A percentile compares a stretch with the other conserved stretches of the same genome.
Evolutionary conservation across 495 filamentous ascomycete species (phyloP).

Genomic region (Chaetomium tenue): DNA sequence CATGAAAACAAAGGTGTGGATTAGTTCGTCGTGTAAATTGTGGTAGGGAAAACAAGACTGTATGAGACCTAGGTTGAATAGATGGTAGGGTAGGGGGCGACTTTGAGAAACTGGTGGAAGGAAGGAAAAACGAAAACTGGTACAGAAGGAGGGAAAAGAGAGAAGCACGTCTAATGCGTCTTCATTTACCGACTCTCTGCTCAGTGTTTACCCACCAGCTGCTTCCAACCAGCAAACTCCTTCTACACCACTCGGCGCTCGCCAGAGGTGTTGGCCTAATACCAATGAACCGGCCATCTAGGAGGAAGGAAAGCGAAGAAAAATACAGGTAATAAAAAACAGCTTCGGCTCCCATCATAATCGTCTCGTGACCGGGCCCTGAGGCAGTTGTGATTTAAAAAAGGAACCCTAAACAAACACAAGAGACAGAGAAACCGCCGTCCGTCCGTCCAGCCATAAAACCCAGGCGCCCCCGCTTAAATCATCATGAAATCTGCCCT

Average conservation of each 20-base stretch:
- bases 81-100: not conserved
- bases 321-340: not conserved
- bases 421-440: not conserved
- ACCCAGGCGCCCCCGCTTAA: not conserved
- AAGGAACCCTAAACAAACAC: not conserved
- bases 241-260: no score
- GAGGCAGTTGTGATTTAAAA: conserved; percentile 14
- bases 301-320: not conserved
- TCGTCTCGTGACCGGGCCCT: conserved; percentile 4
- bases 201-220: not conserved
- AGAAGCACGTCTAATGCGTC: not conserved
- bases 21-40: not conserved
- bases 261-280: no score
- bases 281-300: not conserved
- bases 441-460: not conserved
- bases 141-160: not conserved
- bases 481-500: not conserved
- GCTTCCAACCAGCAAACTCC: not conserved
- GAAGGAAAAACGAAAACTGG: not conserved
- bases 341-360: not conserved
- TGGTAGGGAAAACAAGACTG: not conserved
- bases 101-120: not conserved
- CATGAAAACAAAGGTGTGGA: not conserved
- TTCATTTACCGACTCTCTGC: not conserved
- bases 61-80: not conserved